These are phyloP conservation scores for Arabidopsis arenosa DNA, from an alignment of 345 rosid species.

Conservation along the genomic window DNA sequence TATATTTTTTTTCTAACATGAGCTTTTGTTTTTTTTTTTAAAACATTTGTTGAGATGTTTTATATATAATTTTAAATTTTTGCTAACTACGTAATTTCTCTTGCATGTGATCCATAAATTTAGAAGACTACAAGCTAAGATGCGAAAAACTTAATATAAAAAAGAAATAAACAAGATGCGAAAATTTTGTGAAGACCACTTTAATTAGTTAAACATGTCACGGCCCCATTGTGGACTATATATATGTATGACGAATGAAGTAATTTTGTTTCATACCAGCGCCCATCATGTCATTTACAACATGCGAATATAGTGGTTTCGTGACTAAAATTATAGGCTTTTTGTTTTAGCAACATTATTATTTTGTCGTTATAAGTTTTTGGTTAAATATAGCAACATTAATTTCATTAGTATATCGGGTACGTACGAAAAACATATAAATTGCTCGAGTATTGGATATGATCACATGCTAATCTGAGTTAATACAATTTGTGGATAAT, in stretches of 20 bases:
- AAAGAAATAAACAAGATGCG: not conserved
- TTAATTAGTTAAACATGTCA: conserved; percentile 18
- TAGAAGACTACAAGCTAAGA: not conserved
- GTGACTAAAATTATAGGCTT: not conserved
- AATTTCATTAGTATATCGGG: not conserved
- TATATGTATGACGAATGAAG: not conserved
- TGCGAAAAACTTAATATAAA: too few relatives aligned
- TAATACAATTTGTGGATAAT: not conserved
- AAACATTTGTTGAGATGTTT: conserved; percentile 6
- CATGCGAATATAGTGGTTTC: not conserved
- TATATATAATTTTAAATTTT: not conserved
- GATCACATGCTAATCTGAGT: not conserved
- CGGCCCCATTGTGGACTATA: not conserved
- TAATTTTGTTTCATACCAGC: not conserved
- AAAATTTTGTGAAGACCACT: not conserved
- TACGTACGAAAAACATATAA: not conserved
- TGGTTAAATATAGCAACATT: not conserved
- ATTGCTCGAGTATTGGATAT: not conserved
- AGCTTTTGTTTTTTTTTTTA: not conserved
- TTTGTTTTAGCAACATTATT: too few relatives aligned
- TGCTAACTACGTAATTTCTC: not conserved
- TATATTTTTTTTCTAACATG: not conserved
- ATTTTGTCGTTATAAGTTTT: too few relatives aligned
- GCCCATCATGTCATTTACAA: conserved; percentile 12
- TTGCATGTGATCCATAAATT: conserved; percentile 12